A percentile compares a stretch with the other conserved stretches of the same genome.
phyloP scores from a whole-genome alignment of 768 basidiomycete species.

The Inosperma sp. region DNA sequence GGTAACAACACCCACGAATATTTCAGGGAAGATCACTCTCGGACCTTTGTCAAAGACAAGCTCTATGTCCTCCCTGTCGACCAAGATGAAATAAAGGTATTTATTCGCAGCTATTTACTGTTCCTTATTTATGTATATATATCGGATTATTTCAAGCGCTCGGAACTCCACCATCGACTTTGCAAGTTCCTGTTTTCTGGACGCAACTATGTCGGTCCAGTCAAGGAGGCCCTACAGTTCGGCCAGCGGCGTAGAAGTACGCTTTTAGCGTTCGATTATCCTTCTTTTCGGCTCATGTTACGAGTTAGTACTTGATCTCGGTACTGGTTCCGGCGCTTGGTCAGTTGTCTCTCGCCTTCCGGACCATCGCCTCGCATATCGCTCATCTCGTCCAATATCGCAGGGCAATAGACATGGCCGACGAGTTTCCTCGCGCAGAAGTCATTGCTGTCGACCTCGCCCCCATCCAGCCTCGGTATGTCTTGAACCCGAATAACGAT shows the following conservation, averaged over 20 bases:
- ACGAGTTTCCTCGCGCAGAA: constrained; percentile 63
- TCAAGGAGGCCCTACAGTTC: constrained; percentile 51
- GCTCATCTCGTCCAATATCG: no score
- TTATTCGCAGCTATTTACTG: constrained; percentile 10
- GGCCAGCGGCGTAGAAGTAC: constrained; percentile 43
- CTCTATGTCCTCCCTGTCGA: constrained; percentile 64
- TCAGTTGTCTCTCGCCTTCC: constrained; percentile 25
- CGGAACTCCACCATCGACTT: constrained; percentile 58
- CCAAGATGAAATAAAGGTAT: constrained; percentile 59
- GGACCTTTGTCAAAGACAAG: constrained; percentile 50
- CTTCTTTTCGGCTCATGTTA: constrained; percentile 15
- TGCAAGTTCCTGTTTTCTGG: constrained; percentile 63
- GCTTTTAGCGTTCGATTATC: constrained; percentile 18
- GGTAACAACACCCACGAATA: constrained; percentile 46
- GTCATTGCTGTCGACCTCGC: constrained; percentile 69
- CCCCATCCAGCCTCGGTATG: constrained; percentile 65
- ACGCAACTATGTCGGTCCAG: constrained; percentile 62
- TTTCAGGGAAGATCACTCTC: constrained; percentile 50
- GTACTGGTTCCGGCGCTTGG: constrained; percentile 65
- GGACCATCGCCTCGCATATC: no score
- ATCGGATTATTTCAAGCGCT: constrained; percentile 42
- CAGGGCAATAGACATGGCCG: constrained; percentile 72
- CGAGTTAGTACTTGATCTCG: constrained; percentile 55
- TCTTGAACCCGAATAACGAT: constrained; percentile 23
- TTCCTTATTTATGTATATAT: constrained; percentile 4